These are phyloP conservation scores for Pseudohalonectria lignicola DNA, from an alignment of 2,329 filamentous ascomycete genomes.

Conservation along the genomic window DNA sequence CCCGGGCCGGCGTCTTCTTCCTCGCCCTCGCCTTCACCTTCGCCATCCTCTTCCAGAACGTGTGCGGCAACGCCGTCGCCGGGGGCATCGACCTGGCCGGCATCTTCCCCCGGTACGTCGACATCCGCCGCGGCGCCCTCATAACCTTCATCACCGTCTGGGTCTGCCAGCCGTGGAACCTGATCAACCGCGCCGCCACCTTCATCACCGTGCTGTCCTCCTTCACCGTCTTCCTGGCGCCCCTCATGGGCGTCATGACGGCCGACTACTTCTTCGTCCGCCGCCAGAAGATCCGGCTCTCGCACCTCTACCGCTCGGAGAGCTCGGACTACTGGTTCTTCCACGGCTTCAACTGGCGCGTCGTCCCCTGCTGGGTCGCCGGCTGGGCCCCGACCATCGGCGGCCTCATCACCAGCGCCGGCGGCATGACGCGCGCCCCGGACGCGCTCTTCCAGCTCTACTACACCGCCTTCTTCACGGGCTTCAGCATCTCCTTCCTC, in stretches of 20 bases:
- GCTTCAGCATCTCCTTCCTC: conserved; percentile 12
- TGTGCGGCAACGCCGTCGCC: conserved; percentile 20
- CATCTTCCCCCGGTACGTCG: conserved; percentile 14
- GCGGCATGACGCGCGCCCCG: conserved; percentile 17
- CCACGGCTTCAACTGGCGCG: conserved; percentile 28
- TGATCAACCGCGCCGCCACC: conserved; percentile 17
- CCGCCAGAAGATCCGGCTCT: conserved; percentile 19
- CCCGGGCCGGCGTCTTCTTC: conserved; percentile 18
- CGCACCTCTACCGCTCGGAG: conserved; percentile 20
- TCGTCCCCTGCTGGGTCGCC: conserved; percentile 26
- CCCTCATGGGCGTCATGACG: conserved; percentile 25
- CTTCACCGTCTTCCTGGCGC: conserved; percentile 27
- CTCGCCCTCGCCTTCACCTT: too few relatives aligned
- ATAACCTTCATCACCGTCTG: conserved; percentile 17
- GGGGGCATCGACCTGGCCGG: conserved; percentile 14
- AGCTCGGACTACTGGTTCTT: conserved; percentile 29
- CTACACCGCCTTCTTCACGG: conserved; percentile 34
- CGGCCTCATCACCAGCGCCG: conserved; percentile 23
- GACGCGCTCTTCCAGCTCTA: conserved; percentile 29
- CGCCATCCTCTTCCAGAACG: conserved; percentile 27
- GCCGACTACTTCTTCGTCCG: conserved; percentile 24
- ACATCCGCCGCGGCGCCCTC: conserved; percentile 17
- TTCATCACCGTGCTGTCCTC: conserved; percentile 22
- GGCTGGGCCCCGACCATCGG: conserved; percentile 11
- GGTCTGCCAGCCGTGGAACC: conserved; percentile 19